A percentile compares a stretch with the other conserved stretches of the same genome.
phyloP scores from a whole-genome alignment of 2,329 filamentous ascomycete species.

The Stylonectria norvegica region DNA sequence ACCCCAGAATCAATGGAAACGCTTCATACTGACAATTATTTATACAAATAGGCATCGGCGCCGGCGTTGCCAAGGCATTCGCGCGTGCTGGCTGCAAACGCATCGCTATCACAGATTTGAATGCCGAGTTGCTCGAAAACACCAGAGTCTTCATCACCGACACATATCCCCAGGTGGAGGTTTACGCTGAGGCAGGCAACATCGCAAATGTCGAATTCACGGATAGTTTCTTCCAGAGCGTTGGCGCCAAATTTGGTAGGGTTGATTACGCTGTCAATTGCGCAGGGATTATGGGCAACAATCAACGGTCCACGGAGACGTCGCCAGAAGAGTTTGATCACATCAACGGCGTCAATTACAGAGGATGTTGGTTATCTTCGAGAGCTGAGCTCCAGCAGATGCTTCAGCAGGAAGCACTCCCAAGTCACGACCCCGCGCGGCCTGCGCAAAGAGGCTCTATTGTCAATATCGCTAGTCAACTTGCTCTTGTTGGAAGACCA shows the following conservation, averaged over 20 bases:
- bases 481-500: constrained; percentile 48
- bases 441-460: constrained; percentile 43
- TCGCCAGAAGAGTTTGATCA: constrained; percentile 46
- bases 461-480: constrained; percentile 51
- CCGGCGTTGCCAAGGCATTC: constrained; percentile 50
- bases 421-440: constrained; percentile 41
- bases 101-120: constrained; percentile 54
- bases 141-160: constrained; percentile 32
- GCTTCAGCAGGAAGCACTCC: too few species aligned
- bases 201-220: constrained; percentile 46
- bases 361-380: constrained; percentile 46
- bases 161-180: constrained; percentile 31
- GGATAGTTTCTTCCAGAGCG: constrained; percentile 33
- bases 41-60: constrained; percentile 48
- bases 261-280: constrained; percentile 57
- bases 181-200: constrained; percentile 41
- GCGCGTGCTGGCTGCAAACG: constrained; percentile 46
- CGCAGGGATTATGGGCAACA: constrained; percentile 47
- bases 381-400: constrained; percentile 43
- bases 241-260: constrained; percentile 37
- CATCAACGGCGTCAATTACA: constrained; percentile 54
- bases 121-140: constrained; percentile 36
- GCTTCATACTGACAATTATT: not conserved
- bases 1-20: not conserved
- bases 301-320: constrained; percentile 45